Evolutionary conservation across 1,284 basidiomycete genomes (phyloP), one percentile per base, ranked within the genome.

Genomic region (Marasmius tenuissimus): DNA sequence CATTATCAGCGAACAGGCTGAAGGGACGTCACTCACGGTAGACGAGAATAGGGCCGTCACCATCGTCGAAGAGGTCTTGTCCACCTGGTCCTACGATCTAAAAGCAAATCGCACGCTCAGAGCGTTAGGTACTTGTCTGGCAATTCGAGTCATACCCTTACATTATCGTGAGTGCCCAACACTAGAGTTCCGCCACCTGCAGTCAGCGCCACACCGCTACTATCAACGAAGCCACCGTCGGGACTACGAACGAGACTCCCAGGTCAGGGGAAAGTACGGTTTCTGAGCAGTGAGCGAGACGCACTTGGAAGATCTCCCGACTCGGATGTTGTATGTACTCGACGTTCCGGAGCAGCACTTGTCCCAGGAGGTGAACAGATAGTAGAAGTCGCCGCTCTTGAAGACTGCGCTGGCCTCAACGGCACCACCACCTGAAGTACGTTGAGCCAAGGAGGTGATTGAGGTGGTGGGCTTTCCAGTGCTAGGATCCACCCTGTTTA

Each of bases 321-420:
- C 85, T 10, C 84, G 79, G 59, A 85, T 85, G 65, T 85, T 86
- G 67, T 86, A 86, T 0, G 84, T 86, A 69, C 82, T 82, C 10
- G 70, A 74, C 12, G 76, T 79, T 4, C 85, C 84, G 33, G 69
- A 49, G 72, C 85, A 87, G 71, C 85, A 86, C 0, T 72, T 74
- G 66, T 85, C 85, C 83, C 83, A 86, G 14, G 78, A 81, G 0
- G 79, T 78, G 71, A 86, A 87, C 27, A 87, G 75, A 65, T 87
- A 87, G 70, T 78, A 86, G 68, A 74, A 85, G 49, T 66, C 75
- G 33, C 76, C 76, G 62, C 72, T 68, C 65, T 83, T 78, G 72
- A 71, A 83, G 47, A 85, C 75, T 33, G 71, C 72, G 58, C 77
- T 78, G 20, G 79, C 83, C 67, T 85, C 83, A 57, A 84, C 76